Evolutionary conservation across 768 basidiomycete species (phyloP), one percentile per base, ranked within the genome.

Genomic region (Leccinum truebloodii): DNA sequence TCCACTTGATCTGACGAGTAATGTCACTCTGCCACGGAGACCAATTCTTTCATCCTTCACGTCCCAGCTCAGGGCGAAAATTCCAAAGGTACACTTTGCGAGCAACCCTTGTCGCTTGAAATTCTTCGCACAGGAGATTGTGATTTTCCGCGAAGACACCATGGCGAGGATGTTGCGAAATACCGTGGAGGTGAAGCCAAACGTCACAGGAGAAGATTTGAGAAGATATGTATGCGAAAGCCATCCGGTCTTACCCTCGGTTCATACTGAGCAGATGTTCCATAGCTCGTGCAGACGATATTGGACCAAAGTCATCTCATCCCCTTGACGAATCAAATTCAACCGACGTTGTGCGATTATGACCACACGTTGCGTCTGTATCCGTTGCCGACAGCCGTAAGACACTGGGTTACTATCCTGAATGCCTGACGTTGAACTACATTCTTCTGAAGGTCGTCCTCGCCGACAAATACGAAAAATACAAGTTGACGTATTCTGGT

Each of bases 91-190:
- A 1, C 86, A 90, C 66, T 89, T 98, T 68, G 88, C 86, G 8
- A 89, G 87, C 39, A 97, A 98, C 73, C 97, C 97, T 2, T 96
- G 94, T 75, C 86, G 97, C 20, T 85, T 98, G 67, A 92, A 92
- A 67, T 98, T 97, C 70, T 95, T 95, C 71, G 86, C 92, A 30
- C 95, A 98, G 71, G 97, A 99, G 76, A 87, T 99, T 56, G 95
- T 98, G 49, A 77, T 99, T 26, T 97, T 91, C 69, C 80, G 97
- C 46, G 94, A 98, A 67, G 94, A 98, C 71, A 73, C 88, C 53
- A 98, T 99, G 94, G 84, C 92, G 2, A 83, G 88, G 65, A 95
- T 98, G 93, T 76, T 98, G 63, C 79, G 97, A 66, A 97, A 98
- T 73, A 82, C 93, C 22, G 87, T 98, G 6, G 88, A 92, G 10